Base-by-base conservation (phyloP, 306 rosid genomes). In the Prinsepia uniflora region DNA sequence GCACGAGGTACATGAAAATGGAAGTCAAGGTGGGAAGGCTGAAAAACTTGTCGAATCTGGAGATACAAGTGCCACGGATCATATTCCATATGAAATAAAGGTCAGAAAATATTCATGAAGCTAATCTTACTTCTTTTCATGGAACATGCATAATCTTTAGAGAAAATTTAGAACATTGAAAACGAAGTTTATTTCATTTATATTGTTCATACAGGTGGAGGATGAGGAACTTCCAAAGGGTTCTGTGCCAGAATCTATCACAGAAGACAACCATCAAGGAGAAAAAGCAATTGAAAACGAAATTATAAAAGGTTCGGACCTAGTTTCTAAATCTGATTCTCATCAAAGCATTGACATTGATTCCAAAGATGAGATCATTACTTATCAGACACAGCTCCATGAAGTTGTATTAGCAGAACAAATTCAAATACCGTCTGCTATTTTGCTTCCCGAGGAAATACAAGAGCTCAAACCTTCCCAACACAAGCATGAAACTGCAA, bases 211-310 rank as follows among this genome's bases (percentile, higher is more conserved):
- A 30, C 36, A 30, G 36, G 36, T 1, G 36, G 36, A 30, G 36
- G 36, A 30, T 30, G 36, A 30, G 36, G 36, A 30, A 30, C 36
- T 30, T 30, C 36, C 3, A 30, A 30, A 61, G 59, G 22, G 12
- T 17, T 20, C 30, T 39, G 61, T 59, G 65, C 74, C 57, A 8
- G 77, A 75, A 15, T n/a, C 34, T 46, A 10, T 22, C 7, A 15
- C 67, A 81, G 58, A 63, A 60, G 63, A 41, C 20, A 53, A 72
- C 65, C 7, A 72, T 62, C 9, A 46, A 50, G 40, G 75, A 30
- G 2, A 30, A 30, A 30, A 30, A 30, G 3, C 66, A 57, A 24
- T 60, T 24, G 61, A 71, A 74, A 71, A 49, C 65, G 74, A 81
- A 59, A 63, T 55, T 30, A 57, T 40, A 69, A 80, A 69, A 30